phyloP scores from a whole-genome alignment of 371 early-diverging fungal genomes.

The Rhizopus sp. region DNA sequence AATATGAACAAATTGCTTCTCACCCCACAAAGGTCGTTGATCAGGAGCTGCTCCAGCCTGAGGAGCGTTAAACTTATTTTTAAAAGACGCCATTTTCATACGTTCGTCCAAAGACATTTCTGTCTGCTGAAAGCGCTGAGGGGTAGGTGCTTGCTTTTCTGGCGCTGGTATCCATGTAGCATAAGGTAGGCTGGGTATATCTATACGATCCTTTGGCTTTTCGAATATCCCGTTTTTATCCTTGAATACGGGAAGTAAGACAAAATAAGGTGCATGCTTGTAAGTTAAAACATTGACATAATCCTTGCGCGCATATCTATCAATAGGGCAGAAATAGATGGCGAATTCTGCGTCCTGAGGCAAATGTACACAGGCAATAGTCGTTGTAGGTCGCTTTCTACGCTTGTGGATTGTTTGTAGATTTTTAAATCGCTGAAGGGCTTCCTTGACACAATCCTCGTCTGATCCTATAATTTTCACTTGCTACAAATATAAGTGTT shows the following conservation, averaged over 20 bases:
- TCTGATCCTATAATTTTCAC: conserved; percentile 24
- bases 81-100: conserved; percentile 20
- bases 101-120: conserved; percentile 22
- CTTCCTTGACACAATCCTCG: conserved; percentile 26
- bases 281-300: conserved; percentile 10
- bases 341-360: conserved; percentile 8
- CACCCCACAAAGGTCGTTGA: conserved; percentile 38
- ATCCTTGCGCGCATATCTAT: conserved; percentile 15
- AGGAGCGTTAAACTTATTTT: conserved; percentile 13
- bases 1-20: conserved; percentile 22
- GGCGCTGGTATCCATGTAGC: conserved; percentile 7
- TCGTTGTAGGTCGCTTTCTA: conserved; percentile 15
- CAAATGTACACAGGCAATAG: conserved; percentile 26
- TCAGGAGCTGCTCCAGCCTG: conserved; percentile 22
- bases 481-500: conserved; percentile 1
- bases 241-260: conserved; percentile 39
- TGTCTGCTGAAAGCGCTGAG: conserved; percentile 6
- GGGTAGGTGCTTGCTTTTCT: conserved; percentile 1
- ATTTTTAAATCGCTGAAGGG: conserved; percentile 21
- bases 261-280: conserved; percentile 22
- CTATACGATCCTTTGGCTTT: conserved; percentile 33
- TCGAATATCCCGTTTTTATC: conserved; percentile 18
- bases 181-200: background rate
- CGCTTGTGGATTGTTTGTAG: conserved; percentile 28
- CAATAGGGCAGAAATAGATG: conserved; percentile 25